Base-by-base conservation (phyloP, 1,284 basidiomycete species). In the Trametes versicolor region DNA sequence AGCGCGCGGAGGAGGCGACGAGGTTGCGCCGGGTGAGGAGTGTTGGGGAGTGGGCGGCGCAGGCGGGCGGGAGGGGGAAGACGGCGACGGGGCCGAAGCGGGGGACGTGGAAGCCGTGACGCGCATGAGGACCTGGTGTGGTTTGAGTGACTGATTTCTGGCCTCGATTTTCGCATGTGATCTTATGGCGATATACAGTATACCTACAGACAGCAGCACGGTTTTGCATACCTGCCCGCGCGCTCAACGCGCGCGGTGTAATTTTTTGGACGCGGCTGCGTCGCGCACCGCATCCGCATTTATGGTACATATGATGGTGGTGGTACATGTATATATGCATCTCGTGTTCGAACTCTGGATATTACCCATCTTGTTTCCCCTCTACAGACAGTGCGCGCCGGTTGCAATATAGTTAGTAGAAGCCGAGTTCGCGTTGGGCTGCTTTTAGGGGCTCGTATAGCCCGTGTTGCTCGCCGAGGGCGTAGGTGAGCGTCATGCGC, bases 401-500 rank as follows among this genome's bases (percentile, higher is more conserved):
- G n/a, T n/a, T 29, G 48, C 25, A 15, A 27, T 29, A 49, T 15
- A 27, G 10, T 49, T 54, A 70, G 48, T 66, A 70, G 72, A 58
- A 67, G 21, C 36, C 66, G 27, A 72, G 66, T 36, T 71, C 68
- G 13, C 50, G 56, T 59, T 79, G 80, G 3, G 80, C 82, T 13
- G 75, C 73, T 23, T 74, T 77, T 79, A 88, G 79, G 0, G 77
- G 70, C 54, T 79, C 76, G 69, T 84, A 91, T n/a, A 96, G 76
- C 0, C 86, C 88, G 72, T 96, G 93, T 68, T 94, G 89, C 47
- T 90, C 88, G 1, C 95, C 95, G 0, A 98, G 80, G 1, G 88
- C 86, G 71, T 98, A 98, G 0, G 91, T 92, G 48, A 97, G 78
- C 0, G 93, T 95, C 82, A 95, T 87, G 34, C 84, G 79, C 59